These are phyloP conservation scores for Saccharum officinarum DNA, from an alignment of 176 grass and related monocot genomes.

Conservation along the genomic window DNA sequence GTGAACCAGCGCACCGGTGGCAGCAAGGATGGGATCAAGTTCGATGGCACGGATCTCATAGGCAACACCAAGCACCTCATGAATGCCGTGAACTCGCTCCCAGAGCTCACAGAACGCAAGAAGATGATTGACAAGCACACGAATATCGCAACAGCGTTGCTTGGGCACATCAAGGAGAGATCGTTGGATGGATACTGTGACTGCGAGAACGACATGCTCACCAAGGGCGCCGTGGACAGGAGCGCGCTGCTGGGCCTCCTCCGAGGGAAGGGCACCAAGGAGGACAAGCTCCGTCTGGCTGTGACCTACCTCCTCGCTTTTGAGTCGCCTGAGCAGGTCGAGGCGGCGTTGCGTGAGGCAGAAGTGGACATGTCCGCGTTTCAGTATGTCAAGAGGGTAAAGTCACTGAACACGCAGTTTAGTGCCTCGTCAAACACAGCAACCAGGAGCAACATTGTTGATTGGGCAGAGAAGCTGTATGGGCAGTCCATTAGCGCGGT, in stretches of 20 bases:
- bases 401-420: conserved; percentile 73
- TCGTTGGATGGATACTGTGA: conserved; percentile 76
- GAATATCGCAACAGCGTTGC: conserved; percentile 75
- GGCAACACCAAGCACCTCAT: conserved; percentile 89
- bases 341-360: conserved; percentile 66
- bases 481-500: conserved; percentile 84
- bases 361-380: conserved; percentile 82
- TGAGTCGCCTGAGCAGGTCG: conserved; percentile 74
- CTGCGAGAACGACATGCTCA: conserved; percentile 78
- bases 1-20: conserved; percentile 80
- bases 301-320: conserved; percentile 81
- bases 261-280: conserved; percentile 79
- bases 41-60: conserved; percentile 81
- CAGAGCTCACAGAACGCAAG: conserved; percentile 85
- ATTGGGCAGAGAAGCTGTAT: conserved; percentile 95
- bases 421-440: conserved; percentile 58
- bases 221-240: conserved; percentile 64
- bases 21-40: conserved; percentile 63
- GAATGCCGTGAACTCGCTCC: conserved; percentile 88
- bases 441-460: conserved; percentile 80
- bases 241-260: conserved; percentile 61
- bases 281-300: conserved; percentile 83
- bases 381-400: conserved; percentile 87
- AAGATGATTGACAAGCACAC: conserved; percentile 95
- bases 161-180: conserved; percentile 87